These are phyloP conservation scores for Phytophthora hibernalis DNA, from an alignment of 352 stramenopile genomes.

Conservation along the genomic window DNA sequence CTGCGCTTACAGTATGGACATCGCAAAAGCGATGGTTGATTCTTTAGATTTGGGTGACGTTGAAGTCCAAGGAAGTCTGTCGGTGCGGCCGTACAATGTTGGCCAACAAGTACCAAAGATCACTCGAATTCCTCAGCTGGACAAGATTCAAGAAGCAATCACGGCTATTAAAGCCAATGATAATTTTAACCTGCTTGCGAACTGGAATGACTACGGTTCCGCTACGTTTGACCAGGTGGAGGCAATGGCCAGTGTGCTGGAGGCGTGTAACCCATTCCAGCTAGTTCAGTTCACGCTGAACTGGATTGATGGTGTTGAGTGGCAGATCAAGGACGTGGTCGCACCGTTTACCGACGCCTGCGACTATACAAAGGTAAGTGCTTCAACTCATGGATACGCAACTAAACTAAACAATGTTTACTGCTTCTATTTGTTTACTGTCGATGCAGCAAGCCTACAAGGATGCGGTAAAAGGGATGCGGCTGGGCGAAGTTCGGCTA, in stretches of 20 bases:
- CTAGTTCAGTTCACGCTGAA: constrained; percentile 1
- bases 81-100: background rate
- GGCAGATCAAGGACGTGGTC: constrained; percentile 1
- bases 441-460: constrained; percentile 4
- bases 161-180: background rate
- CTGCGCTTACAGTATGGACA: constrained; percentile 2
- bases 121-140: constrained; percentile 2
- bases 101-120: constrained; percentile 2
- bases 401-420: background rate
- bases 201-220: background rate
- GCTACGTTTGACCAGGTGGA: constrained; percentile 8
- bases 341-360: background rate
- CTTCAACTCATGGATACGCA: background rate
- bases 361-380: constrained; percentile 6
- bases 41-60: background rate
- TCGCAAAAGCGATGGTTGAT: constrained; percentile 1
- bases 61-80: background rate
- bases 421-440: background rate
- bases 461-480: background rate
- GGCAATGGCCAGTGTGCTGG: no score
- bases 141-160: constrained; percentile 1
- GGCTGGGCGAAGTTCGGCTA: background rate
- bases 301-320: constrained; percentile 6
- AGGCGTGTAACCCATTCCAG: background rate
- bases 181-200: constrained; percentile 1